Base-by-base conservation (phyloP, 179 eudicot species). In the Carnegiea gigantea region DNA sequence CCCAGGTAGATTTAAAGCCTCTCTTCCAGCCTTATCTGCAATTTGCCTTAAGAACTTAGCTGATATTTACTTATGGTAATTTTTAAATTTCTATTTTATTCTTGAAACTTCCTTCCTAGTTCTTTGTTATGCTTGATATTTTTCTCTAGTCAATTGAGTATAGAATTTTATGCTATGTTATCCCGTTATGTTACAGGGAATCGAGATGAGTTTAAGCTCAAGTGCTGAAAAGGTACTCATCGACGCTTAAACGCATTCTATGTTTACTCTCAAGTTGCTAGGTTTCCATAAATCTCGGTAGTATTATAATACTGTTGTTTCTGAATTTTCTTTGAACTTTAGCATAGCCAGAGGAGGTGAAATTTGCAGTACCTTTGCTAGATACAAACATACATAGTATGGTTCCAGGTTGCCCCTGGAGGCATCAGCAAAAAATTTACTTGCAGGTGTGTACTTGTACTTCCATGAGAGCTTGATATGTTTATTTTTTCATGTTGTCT, bases 271-370 rank as follows among this genome's bases (percentile, higher is more conserved):
- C 60, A 70, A 20, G 46, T 64, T 86, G 33, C n/a, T 14, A 71
- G 48, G 18, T 23, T 46, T 26, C 70, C 28, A 24, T 76, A 38
- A 51, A 18, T 49, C 60, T 75, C 78, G 46, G 33, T 83, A 53
- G 73, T 71, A 75, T 83, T 76, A 71, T 83, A 84, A 84, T 86
- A 30, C 80, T 85, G 83, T 85, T 81, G 84, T 85, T 81, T 79
- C 80, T 78, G 85, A n/a, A 75, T 71, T 70, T 70, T 81, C 82
- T 74, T 84, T 89, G 59, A 51, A 83, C 86, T 90, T 83, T 91
- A 86, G 89, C 85, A 90, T 92, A 95, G 97, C 87, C 92, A 44
- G 98, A 92, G 84, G 99, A 95, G 92, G 98, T 95, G 73, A 95
- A 88, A 85, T 92, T 95, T 88, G 93, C 97, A 23, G 90, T 94